Evolutionary conservation across 495 filamentous ascomycete species (phyloP).

Genomic region (Physcia stellaris): DNA sequence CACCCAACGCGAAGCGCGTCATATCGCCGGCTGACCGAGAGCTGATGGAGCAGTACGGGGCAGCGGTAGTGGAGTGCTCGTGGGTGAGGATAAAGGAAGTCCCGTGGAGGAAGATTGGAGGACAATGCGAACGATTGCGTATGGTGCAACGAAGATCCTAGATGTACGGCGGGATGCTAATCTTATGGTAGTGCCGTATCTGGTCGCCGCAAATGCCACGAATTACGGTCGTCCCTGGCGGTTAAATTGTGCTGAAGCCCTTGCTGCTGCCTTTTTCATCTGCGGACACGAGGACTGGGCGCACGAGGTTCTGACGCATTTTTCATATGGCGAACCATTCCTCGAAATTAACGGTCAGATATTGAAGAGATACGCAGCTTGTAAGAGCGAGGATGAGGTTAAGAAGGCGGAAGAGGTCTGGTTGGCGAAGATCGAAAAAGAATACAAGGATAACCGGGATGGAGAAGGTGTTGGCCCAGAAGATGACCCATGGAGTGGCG

Average conservation of each 20-base stretch:
- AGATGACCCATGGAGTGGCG: conserved; percentile 67
- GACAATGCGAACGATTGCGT: conserved; percentile 79
- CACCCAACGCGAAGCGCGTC: conserved; percentile 77
- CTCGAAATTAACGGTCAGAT: conserved; percentile 75
- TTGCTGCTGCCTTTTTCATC: conserved; percentile 85
- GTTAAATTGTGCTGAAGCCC: conserved; percentile 87
- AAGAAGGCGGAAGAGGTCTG: conserved; percentile 74
- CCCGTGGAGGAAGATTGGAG: conserved; percentile 80
- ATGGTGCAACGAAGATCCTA: conserved; percentile 14
- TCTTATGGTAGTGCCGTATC: conserved; percentile 75
- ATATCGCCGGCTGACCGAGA: conserved; percentile 70
- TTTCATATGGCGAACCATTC: conserved; percentile 79
- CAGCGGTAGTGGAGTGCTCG: conserved; percentile 92
- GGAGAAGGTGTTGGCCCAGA: conserved; percentile 39
- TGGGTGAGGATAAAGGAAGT: conserved; percentile 90
- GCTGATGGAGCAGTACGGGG: conserved; percentile 74
- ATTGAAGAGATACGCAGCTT: conserved; percentile 73
- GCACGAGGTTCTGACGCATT: conserved; percentile 61
- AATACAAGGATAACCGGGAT: conserved; percentile 70
- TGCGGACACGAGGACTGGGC: conserved; percentile 90
- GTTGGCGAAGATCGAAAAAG: conserved; percentile 77
- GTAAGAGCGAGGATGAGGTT: conserved; percentile 71
- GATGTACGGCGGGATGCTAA: too few species aligned
- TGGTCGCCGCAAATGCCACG: conserved; percentile 91
- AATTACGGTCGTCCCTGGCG: conserved; percentile 95